Evolutionary conservation across 1,284 basidiomycete genomes (phyloP).

Genomic region (Bjerkandera adusta): DNA sequence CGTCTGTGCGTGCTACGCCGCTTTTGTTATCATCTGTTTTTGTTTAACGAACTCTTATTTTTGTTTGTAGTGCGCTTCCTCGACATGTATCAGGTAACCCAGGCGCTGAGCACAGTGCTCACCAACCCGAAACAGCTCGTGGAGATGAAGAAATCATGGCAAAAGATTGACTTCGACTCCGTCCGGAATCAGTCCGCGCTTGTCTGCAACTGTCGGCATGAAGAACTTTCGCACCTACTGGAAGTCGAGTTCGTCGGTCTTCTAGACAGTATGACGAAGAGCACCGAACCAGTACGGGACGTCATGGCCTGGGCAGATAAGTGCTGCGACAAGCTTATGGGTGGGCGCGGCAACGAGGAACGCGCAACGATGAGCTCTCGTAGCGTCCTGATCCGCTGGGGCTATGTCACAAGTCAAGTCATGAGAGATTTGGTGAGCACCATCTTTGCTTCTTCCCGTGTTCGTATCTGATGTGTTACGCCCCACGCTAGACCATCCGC

Average conservation of each 20-base stretch:
- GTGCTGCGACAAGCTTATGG: constrained; percentile 81
- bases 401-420: constrained; percentile 87
- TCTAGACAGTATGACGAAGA: constrained; percentile 70
- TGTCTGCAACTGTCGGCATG: constrained; percentile 88
- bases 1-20: constrained; percentile 60
- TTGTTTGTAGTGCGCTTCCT: constrained; percentile 70
- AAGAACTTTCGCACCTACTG: constrained; percentile 79
- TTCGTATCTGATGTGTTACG: constrained; percentile 18
- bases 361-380: constrained; percentile 80
- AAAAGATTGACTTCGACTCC: constrained; percentile 84
- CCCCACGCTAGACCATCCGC: constrained; percentile 66
- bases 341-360: constrained; percentile 64
- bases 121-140: constrained; percentile 81
- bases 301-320: constrained; percentile 89
- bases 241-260: constrained; percentile 82
- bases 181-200: constrained; percentile 88
- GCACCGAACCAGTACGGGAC: constrained; percentile 77
- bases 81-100: constrained; percentile 87
- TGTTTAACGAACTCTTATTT: neutral
- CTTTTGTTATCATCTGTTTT: constrained; percentile 5
- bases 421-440: constrained; percentile 78
- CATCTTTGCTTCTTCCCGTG: constrained; percentile 13
- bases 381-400: constrained; percentile 85
- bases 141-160: constrained; percentile 86
- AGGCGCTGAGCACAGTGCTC: constrained; percentile 80